A percentile compares a stretch with the other conserved stretches of the same genome.
phyloP scores from a whole-genome alignment of 805 yeast species.

The Pichia scutulata region DNA sequence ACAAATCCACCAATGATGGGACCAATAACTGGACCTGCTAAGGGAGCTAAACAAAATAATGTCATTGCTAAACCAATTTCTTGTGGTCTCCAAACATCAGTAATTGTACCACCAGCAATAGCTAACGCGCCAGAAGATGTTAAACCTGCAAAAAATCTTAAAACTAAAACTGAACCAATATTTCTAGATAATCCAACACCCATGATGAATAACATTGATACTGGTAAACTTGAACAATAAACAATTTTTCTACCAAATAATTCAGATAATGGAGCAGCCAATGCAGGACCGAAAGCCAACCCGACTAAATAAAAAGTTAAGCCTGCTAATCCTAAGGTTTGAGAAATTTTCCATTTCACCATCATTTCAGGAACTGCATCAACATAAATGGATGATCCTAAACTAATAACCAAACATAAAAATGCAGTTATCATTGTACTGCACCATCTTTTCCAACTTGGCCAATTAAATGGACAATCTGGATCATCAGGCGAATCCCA shows the following conservation, averaged over 20 bases:
- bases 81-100: conserved; percentile 65
- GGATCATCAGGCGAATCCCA: conserved; percentile 59
- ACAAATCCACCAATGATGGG: conserved; percentile 72
- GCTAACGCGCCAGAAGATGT: conserved; percentile 79
- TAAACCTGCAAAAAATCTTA: conserved; percentile 68
- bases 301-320: conserved; percentile 64
- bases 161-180: conserved; percentile 53
- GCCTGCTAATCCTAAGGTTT: conserved; percentile 59
- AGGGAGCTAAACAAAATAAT: conserved; percentile 70
- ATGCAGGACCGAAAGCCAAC: conserved; percentile 61
- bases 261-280: conserved; percentile 70
- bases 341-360: conserved; percentile 41
- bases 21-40: conserved; percentile 73
- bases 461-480: conserved; percentile 66
- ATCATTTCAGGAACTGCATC: conserved; percentile 53
- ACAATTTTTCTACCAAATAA: conserved; percentile 59
- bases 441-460: conserved; percentile 53
- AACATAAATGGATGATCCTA: conserved; percentile 69
- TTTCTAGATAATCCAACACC: conserved; percentile 62
- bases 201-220: conserved; percentile 65
- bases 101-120: conserved; percentile 76
- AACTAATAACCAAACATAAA: conserved; percentile 60
- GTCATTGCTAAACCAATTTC: conserved; percentile 70
- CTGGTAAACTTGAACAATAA: conserved; percentile 51
- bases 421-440: conserved; percentile 58